Conservation (phyloP, 164 flowering plant species). For the Chimonanthus praecox region DNA sequence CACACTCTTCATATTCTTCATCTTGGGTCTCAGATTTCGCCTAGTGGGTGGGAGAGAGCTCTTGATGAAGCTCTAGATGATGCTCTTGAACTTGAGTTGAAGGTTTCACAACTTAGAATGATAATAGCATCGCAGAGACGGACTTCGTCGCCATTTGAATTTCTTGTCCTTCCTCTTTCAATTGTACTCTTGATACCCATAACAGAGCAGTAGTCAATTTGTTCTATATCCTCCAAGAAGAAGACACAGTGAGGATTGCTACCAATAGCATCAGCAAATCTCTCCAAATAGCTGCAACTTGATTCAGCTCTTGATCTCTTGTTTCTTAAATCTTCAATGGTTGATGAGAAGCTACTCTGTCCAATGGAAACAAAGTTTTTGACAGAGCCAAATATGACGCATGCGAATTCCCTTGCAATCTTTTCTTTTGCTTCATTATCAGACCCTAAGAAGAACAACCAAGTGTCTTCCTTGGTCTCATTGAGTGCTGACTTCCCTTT, state of each 20-base stretch:
- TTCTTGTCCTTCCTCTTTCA: conserved; percentile 54
- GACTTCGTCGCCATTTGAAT: conserved; percentile 44
- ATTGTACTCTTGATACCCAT: conserved; percentile 67
- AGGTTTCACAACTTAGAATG: conserved; percentile 78
- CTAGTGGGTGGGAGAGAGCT: conserved; percentile 40
- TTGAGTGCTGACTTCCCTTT: conserved; percentile 25
- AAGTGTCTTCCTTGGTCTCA: conserved; percentile 67
- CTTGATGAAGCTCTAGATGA: conserved; percentile 38
- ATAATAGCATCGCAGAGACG: conserved; percentile 62
- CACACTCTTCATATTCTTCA: conserved; percentile 10
- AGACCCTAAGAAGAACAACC: conserved; percentile 78
- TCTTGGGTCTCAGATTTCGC: conserved; percentile 21
- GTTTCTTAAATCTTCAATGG: conserved; percentile 45
- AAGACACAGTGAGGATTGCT: conserved; percentile 73
- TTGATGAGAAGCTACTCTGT: conserved; percentile 57
- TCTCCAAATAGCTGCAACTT: conserved; percentile 51
- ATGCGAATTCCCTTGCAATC: conserved; percentile 69
- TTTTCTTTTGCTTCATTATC: conserved; percentile 65
- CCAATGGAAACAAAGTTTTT: conserved; percentile 46
- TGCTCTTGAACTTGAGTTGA: conserved; percentile 65
- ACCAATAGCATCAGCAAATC: conserved; percentile 52
- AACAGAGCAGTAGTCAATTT: conserved; percentile 60
- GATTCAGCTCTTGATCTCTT: conserved; percentile 74
- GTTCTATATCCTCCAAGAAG: conserved; percentile 70
- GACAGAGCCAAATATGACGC: conserved; percentile 61